Percentiles rank a stretch among this genome's conserved stretches.
Conservation (phyloP, 2,329 filamentous ascomycete species). For the Pyrenophora tritici-repentis region DNA sequence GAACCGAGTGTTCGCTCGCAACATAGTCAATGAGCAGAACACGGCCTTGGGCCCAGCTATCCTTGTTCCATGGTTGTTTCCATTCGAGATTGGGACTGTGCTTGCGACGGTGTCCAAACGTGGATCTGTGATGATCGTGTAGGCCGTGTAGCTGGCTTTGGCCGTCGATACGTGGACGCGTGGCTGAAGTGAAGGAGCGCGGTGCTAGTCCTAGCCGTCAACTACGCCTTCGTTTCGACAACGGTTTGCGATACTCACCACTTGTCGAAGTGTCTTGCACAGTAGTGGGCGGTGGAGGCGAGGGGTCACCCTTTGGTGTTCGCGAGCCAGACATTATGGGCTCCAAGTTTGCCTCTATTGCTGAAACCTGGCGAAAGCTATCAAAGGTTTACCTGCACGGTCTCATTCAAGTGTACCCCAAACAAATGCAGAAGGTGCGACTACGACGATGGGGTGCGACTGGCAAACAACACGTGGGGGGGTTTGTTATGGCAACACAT, state of each 20-base stretch:
- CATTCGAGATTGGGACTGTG: slow-evolving; percentile 46
- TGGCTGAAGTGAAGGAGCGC: slow-evolving; percentile 21
- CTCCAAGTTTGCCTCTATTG: not conserved
- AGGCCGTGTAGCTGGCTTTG: slow-evolving; percentile 11
- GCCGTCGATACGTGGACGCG: slow-evolving; percentile 14
- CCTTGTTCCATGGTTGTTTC: slow-evolving; percentile 44
- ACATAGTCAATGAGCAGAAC: slow-evolving; percentile 60
- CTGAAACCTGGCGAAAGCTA: slow-evolving; percentile 2
- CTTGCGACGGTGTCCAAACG: slow-evolving; percentile 37
- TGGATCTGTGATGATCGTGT: slow-evolving; percentile 24
- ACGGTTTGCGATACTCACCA: not conserved
- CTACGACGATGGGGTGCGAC: slow-evolving; percentile 2
- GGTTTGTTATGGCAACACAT: not conserved
- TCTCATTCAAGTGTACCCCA: slow-evolving; percentile 5
- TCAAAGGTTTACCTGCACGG: not conserved
- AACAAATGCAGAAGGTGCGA: not conserved
- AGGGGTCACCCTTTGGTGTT: slow-evolving; percentile 19
- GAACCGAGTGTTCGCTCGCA: slow-evolving; percentile 43
- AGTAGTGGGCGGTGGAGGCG: slow-evolving; percentile 42
- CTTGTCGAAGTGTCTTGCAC: slow-evolving; percentile 42
- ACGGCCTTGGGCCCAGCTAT: slow-evolving; percentile 50
- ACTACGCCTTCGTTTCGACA: not conserved
- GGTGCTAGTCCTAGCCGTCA: slow-evolving; percentile 18
- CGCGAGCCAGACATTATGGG: slow-evolving; percentile 7
- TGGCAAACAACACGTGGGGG: slow-evolving; percentile 2